phyloP scores from a whole-genome alignment of 2,329 filamentous ascomycete species.

The Dothistroma pini region DNA sequence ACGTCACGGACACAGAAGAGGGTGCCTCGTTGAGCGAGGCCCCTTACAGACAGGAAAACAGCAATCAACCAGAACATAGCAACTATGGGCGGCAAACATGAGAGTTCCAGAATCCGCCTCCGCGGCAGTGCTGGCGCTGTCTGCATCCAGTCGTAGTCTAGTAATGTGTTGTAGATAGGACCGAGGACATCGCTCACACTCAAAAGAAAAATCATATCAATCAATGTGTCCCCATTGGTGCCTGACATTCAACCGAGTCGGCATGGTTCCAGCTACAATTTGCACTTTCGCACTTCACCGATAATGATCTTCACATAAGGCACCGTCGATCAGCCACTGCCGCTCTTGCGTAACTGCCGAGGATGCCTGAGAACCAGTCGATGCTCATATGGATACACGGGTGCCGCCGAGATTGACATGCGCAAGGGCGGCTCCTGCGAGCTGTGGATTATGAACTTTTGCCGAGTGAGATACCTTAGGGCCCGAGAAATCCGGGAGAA shows the following conservation, averaged over 20 bases:
- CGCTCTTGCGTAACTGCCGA: neutral
- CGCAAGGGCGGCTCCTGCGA: neutral
- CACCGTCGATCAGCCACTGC: neutral
- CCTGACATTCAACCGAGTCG: neutral
- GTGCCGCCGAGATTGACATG: neutral
- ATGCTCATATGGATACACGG: neutral
- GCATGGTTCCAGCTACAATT: neutral
- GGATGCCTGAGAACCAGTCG: neutral
- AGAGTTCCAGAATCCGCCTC: neutral
- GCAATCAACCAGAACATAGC: slow-evolving; percentile 1
- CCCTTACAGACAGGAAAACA: neutral
- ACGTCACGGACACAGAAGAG: neutral
- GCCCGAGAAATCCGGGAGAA: neutral
- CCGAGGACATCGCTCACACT: slow-evolving; percentile 4
- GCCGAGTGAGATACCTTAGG: neutral
- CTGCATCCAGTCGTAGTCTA: slow-evolving; percentile 11
- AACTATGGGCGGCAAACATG: slow-evolving; percentile 1
- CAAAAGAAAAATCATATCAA: neutral
- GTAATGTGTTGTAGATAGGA: slow-evolving; percentile 11
- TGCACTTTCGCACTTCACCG: neutral
- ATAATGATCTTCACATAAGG: neutral
- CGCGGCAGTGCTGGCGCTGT: slow-evolving; percentile 17
- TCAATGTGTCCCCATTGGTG: neutral
- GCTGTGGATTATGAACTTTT: neutral
- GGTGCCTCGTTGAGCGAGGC: neutral